Conservation (phyloP, 352 stramenopile genomes). For the Globisporangium canariense region DNA sequence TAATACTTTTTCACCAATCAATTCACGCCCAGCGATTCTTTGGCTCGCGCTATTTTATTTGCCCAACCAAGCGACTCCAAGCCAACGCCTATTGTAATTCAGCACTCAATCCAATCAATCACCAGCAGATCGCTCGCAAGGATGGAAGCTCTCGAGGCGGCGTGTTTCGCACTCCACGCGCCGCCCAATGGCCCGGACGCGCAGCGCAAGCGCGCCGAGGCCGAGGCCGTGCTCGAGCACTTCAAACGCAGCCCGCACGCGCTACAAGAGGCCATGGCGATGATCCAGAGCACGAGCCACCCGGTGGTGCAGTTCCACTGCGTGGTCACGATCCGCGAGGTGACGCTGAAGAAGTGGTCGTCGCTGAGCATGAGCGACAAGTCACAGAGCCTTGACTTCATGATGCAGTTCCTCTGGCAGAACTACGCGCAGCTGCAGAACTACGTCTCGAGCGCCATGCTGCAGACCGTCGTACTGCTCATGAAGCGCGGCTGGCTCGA, state of each 20-base stretch:
- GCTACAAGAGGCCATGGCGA: slow-evolving; percentile 50
- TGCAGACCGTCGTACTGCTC: slow-evolving; percentile 73
- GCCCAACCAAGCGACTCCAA: background rate
- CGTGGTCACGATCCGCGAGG: slow-evolving; percentile 69
- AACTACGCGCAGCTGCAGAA: slow-evolving; percentile 42
- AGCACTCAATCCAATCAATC: slow-evolving; percentile 3
- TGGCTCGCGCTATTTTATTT: background rate
- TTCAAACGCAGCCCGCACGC: slow-evolving; percentile 80
- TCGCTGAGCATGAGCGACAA: slow-evolving; percentile 44
- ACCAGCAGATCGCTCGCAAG: background rate
- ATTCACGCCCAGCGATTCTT: background rate
- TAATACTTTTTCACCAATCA: background rate
- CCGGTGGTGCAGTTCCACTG: slow-evolving; percentile 82
- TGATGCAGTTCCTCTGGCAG: slow-evolving; percentile 80
- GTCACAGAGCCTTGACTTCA: slow-evolving; percentile 56
- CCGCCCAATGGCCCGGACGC: slow-evolving; percentile 44
- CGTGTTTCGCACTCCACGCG: slow-evolving; percentile 69
- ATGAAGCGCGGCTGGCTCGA: slow-evolving; percentile 85
- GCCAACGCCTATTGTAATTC: background rate
- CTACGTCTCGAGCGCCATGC: slow-evolving; percentile 57
- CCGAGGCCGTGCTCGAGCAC: slow-evolving; percentile 62
- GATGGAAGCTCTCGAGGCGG: slow-evolving; percentile 64
- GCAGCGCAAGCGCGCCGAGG: slow-evolving; percentile 51
- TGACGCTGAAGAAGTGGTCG: slow-evolving; percentile 68
- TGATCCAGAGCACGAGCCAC: slow-evolving; percentile 40